A percentile compares a stretch with the other conserved stretches of the same genome.
phyloP scores from a whole-genome alignment of 306 rosid genomes.

The Luffa acutangula region DNA sequence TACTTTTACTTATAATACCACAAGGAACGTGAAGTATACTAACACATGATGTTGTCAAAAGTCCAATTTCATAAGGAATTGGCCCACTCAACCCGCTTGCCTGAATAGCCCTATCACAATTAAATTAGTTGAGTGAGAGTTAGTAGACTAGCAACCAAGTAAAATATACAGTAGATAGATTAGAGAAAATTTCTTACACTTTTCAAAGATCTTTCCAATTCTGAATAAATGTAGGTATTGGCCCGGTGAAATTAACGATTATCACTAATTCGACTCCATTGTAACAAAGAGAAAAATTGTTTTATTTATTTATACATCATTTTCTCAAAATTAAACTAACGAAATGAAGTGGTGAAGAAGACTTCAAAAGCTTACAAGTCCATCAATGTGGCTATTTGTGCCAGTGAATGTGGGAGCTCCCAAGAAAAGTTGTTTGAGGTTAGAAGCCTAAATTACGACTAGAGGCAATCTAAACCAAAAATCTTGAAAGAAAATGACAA shows the following conservation, averaged over 20 bases:
- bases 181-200: slow-evolving; percentile 23
- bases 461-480: no score
- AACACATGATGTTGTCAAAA: no score
- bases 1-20: no score
- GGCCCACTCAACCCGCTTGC: no score
- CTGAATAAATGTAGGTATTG: slow-evolving; percentile 40
- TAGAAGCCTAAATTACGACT: slow-evolving; percentile 26
- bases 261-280: slow-evolving; percentile 53
- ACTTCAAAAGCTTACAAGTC: slow-evolving; percentile 41
- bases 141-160: no score
- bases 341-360: neutral
- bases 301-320: neutral
- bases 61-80: no score
- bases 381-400: slow-evolving; percentile 23
- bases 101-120: no score
- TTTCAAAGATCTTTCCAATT: slow-evolving; percentile 36
- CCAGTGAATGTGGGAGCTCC: slow-evolving; percentile 41
- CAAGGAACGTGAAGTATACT: no score
- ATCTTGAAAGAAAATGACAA: no score
- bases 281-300: neutral
- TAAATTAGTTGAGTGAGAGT: no score
- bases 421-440: slow-evolving; percentile 57
- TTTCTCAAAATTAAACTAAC: neutral
- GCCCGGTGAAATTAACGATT: slow-evolving; percentile 44
- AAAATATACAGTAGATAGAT: neutral